phyloP scores from a whole-genome alignment of 2,329 filamentous ascomycete genomes.

The Pseudogymnoascus sp. region DNA sequence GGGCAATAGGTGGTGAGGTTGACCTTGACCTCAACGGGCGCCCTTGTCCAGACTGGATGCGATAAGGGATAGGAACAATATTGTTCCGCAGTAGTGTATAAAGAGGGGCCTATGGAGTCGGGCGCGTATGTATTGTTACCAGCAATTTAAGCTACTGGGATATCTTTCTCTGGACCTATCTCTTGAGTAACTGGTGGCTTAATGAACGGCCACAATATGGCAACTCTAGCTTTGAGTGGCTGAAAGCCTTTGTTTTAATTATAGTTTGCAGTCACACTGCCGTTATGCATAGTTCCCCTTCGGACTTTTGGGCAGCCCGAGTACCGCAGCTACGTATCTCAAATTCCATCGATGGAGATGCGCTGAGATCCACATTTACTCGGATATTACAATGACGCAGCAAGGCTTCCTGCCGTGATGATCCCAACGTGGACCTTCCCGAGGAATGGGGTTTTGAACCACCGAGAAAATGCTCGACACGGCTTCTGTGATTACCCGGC shows the following conservation, averaged over 20 bases:
- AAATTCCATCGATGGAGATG: neutral
- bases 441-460: neutral
- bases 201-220: neutral
- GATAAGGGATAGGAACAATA: slow-evolving; percentile 5
- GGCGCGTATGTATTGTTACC: neutral
- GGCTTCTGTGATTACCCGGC: neutral
- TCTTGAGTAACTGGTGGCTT: neutral
- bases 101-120: neutral
- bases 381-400: slow-evolving; percentile 6
- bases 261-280: neutral
- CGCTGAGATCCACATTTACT: neutral
- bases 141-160: neutral
- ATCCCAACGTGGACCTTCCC: neutral
- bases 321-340: neutral
- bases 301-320: neutral
- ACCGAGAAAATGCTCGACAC: neutral
- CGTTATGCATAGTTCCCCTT: neutral
- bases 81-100: neutral
- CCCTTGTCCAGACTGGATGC: neutral
- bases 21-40: neutral
- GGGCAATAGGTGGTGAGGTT: slow-evolving; percentile 7
- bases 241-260: neutral
- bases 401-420: neutral
- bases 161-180: neutral
- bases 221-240: neutral